Base-by-base conservation (phyloP, 1,284 basidiomycete species). In the Neotropicomus parvogracilis region DNA sequence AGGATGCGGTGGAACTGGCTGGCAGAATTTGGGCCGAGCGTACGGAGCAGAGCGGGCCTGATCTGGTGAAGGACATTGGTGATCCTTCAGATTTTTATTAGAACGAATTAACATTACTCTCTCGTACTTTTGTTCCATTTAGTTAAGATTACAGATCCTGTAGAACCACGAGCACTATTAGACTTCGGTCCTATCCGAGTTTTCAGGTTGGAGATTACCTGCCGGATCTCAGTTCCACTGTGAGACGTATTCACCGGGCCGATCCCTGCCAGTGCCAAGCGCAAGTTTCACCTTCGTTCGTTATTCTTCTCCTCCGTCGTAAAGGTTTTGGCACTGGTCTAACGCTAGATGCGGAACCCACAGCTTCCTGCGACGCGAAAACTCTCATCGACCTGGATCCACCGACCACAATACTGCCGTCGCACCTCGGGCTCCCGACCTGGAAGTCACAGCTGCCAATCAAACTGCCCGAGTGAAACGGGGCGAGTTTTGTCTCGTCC, bases 21-120 rank as follows among this genome's bases (percentile, higher is more conserved):
- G 32, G 32, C 5, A 43, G 37, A 28, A 59, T 61, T 26, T 64
- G 41, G 59, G 55, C 39, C 2, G 43, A 42, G 17, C 58, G 60
- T 28, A 40, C 6, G 24, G 54, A 58, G 34, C 21, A 28, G 4
- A 19, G 1, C 12, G 44, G 17, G 6, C 16, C 39, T 13, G 38
- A 48, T 1, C 8, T 40, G 16, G 48, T 51, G 13, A 64, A 60
- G 33, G 46, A 47, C 13, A 6, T 9, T 2, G 35, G 13, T 13
- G 5, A 39, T 39, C 20, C 24, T 44, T 28, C 36, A 12, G 37
- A 41, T 17, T 13, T 20, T 26, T n/a, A 27, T 40, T 33, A 46
- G 28, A 28, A 0, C 1, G 19, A 26, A 48, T 31, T 8, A 16
- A 19, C n/a, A n/a, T 27, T 34, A 10, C 12, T 19, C 38, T 40